Percentiles rank a stretch among this genome's conserved stretches.
Conservation (phyloP, 2,329 filamentous ascomycete genomes). For the Botryotinia globosa region DNA sequence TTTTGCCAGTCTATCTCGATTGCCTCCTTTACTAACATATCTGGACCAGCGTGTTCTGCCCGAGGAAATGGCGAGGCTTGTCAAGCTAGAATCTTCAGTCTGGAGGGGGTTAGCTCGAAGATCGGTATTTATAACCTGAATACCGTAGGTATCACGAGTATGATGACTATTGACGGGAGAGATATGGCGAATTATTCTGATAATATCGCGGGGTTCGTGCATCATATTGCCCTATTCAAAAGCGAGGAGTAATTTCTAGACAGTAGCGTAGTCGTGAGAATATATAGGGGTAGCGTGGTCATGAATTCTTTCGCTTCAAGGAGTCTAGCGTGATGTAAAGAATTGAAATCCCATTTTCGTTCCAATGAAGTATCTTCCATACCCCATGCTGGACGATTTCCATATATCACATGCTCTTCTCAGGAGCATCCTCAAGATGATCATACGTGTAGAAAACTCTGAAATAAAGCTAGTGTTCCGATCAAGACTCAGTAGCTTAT, state of each 20-base stretch:
- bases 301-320: neutral
- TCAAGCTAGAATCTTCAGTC: slow-evolving; percentile 28
- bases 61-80: slow-evolving; percentile 20
- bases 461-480: neutral
- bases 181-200: slow-evolving; percentile 23
- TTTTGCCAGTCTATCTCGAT: neutral
- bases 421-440: neutral
- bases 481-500: neutral
- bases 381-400: neutral
- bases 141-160: slow-evolving; percentile 29
- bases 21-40: neutral
- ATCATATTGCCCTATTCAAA: slow-evolving; percentile 15
- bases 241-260: neutral
- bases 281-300: neutral
- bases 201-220: slow-evolving; percentile 23
- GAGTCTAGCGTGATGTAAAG: neutral
- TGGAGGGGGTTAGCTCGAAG: slow-evolving; percentile 24
- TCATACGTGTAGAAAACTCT: neutral
- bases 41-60: slow-evolving; percentile 2
- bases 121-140: slow-evolving; percentile 29
- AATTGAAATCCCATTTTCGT: neutral
- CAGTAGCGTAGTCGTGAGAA: neutral
- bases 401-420: neutral
- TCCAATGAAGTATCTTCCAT: neutral
- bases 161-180: slow-evolving; percentile 27